Evolutionary conservation across 352 stramenopile genomes (phyloP).

Genomic region (Globisporangium emineosum): DNA sequence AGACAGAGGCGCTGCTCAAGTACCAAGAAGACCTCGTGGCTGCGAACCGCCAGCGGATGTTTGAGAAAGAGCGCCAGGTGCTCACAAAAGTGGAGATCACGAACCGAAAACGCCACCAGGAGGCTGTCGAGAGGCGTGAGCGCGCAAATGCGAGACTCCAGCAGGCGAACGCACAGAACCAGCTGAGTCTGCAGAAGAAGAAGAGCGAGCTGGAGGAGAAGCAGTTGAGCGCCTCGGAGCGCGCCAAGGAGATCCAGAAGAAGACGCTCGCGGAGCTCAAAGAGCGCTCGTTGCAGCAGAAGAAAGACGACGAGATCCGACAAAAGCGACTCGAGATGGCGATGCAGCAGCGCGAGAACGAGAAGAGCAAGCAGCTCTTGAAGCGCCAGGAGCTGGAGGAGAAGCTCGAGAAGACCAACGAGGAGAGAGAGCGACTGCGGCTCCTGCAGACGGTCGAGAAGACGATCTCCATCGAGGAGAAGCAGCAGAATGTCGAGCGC

Average conservation of each 20-base stretch:
- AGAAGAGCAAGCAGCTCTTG: constrained; percentile 32
- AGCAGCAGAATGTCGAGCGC: constrained; percentile 65
- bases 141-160: constrained; percentile 50
- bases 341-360: constrained; percentile 34
- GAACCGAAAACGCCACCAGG: constrained; percentile 44
- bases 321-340: constrained; percentile 61
- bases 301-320: constrained; percentile 65
- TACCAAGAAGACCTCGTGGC: constrained; percentile 61
- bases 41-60: constrained; percentile 45
- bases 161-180: constrained; percentile 55
- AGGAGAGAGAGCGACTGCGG: constrained; percentile 44
- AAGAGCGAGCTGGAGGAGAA: constrained; percentile 65
- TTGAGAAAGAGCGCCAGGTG: constrained; percentile 66
- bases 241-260: constrained; percentile 55
- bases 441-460: constrained; percentile 54
- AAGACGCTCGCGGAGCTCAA: constrained; percentile 58
- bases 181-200: constrained; percentile 49
- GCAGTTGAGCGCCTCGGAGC: constrained; percentile 43
- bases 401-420: constrained; percentile 37
- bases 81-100: constrained; percentile 55
- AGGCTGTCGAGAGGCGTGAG: constrained; percentile 52
- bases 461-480: constrained; percentile 48
- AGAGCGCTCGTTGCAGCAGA: constrained; percentile 52
- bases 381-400: constrained; percentile 41
- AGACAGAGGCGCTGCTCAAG: constrained; percentile 59